Evolutionary conservation across 352 stramenopile genomes (phyloP).

Genomic region (Stramenopiles sp.): DNA sequence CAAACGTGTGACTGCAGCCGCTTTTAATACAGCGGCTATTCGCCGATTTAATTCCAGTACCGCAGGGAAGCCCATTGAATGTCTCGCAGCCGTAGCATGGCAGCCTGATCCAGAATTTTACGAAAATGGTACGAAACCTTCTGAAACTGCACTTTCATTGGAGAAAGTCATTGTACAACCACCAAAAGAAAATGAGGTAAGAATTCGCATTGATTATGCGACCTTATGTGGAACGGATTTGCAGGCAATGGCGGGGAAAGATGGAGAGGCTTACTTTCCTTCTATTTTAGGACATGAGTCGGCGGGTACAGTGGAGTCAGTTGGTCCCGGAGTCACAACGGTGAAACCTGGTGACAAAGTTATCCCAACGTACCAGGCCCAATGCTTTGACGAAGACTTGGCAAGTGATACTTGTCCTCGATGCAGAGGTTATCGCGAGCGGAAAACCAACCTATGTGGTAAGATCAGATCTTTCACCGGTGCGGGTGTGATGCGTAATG

Average conservation of each 20-base stretch:
- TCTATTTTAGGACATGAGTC: slow-evolving; percentile 62
- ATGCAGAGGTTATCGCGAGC: slow-evolving; percentile 29
- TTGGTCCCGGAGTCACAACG: slow-evolving; percentile 43
- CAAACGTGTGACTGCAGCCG: background rate
- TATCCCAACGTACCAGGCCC: slow-evolving; percentile 81
- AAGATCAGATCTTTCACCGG: slow-evolving; percentile 50
- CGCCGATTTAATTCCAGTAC: slow-evolving; percentile 9
- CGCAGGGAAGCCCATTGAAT: slow-evolving; percentile 44
- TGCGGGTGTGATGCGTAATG: slow-evolving; percentile 48
- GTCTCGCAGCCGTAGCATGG: slow-evolving; percentile 63
- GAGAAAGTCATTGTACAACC: slow-evolving; percentile 43
- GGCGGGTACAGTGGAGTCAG: slow-evolving; percentile 51
- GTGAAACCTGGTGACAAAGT: slow-evolving; percentile 66
- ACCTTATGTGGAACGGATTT: slow-evolving; percentile 59
- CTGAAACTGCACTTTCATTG: background rate
- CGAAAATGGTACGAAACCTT: slow-evolving; percentile 26
- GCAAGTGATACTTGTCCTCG: slow-evolving; percentile 14
- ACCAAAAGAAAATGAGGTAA: slow-evolving; percentile 42
- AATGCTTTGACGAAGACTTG: slow-evolving; percentile 34
- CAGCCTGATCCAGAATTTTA: slow-evolving; percentile 53
- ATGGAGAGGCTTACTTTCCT: slow-evolving; percentile 52
- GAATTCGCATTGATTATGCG: slow-evolving; percentile 52
- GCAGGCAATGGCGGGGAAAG: slow-evolving; percentile 49
- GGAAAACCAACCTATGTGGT: slow-evolving; percentile 58
- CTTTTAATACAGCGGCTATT: background rate